Evolutionary conservation across 164 flowering plant species (phyloP), one percentile per base, ranked within the genome.

Genomic region (Kalanchoe fedtschenkoi): DNA sequence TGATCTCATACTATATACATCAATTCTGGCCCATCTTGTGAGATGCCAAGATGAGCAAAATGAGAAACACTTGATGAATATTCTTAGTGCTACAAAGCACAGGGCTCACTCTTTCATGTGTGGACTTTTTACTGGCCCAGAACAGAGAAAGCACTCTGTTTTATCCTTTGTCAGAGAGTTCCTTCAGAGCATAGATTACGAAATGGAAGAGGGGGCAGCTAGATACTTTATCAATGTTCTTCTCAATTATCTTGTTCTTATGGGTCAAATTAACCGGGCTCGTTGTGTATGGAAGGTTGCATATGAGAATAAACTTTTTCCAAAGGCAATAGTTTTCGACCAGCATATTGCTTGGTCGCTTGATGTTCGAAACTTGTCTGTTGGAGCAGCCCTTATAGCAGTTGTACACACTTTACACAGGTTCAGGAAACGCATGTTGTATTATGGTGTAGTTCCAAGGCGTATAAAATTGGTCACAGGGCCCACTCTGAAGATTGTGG

Each of bases 291-390:
- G 96, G 99, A 90, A 93, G 74, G 99, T 93, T 62, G 86, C 99
- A 0, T 93, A 90, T 65, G 97, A 93, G 76, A 90, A 87, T 61
- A 93, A 90, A 72, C 96, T 93, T 66, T 90, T 93, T 65, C 97
- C 97, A 0, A 90, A 93, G 69, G 99, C 97, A 30, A 88, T 93
- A 62, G 99, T 93, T 16, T 93, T 93, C 69, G 96, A 93, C 74
- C 96, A 93, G 72, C 99, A 93, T 63, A 90, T 93, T 60, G 97
- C 99, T 19, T 93, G 99, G 99, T 93, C 99, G 11, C 83, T 93
- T 43, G 99, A 93, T 72, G 99, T 93, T 17, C 76, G 99, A 63
- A 90, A 81, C 73, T 78, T 93, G 58, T 86, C 99, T 0, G 99
- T 93, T 29, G 99, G 99, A 37, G 99, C 99, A 42, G 97, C 99